These are phyloP conservation scores for Arctium lappa DNA, from an alignment of 129 eudicot species.

Conservation along the genomic window DNA sequence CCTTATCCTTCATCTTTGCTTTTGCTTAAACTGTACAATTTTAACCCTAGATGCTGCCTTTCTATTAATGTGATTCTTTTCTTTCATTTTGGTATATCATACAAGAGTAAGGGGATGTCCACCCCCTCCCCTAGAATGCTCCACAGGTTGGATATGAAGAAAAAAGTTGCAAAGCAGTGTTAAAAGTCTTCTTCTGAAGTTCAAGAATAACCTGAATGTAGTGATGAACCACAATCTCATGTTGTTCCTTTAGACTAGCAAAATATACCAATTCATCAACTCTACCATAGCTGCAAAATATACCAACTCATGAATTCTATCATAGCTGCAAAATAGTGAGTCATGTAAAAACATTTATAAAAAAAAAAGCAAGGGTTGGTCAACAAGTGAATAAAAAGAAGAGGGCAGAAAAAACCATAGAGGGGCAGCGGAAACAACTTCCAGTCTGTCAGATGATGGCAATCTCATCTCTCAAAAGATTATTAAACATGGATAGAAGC, in stretches of 20 bases:
- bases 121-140: background rate
- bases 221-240: conserved; percentile 86
- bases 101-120: background rate
- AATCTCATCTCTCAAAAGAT: background rate
- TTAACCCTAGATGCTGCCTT: background rate
- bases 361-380: background rate
- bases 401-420: background rate
- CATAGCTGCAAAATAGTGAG: conserved; percentile 59
- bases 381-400: background rate
- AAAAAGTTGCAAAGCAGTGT: background rate
- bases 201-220: conserved; percentile 74
- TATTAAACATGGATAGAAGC: background rate
- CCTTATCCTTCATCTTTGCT: background rate
- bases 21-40: background rate
- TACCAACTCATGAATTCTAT: conserved; percentile 93
- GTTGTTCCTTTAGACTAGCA: conserved; percentile 90
- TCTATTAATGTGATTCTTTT: background rate
- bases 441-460: background rate
- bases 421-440: background rate
- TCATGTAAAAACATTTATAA: background rate
- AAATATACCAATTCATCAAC: conserved; percentile 96
- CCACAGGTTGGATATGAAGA: background rate
- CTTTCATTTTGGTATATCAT: background rate
- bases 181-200: background rate
- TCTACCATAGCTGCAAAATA: conserved; percentile 79